phyloP scores from a whole-genome alignment of 305 asterid genomes.

The Solanum chacoense region DNA sequence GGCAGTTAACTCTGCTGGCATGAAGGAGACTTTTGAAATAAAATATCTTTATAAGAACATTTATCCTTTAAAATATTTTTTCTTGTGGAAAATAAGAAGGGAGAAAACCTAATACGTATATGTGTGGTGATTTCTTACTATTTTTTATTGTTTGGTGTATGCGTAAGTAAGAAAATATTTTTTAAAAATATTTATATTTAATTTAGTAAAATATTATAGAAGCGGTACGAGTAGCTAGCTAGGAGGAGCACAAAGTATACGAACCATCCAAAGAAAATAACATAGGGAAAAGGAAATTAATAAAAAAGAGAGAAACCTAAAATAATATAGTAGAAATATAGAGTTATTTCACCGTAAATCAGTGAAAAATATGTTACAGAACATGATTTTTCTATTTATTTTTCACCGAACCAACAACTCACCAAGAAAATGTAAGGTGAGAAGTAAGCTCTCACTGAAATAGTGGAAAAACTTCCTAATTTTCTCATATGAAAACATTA shows the following conservation, averaged over 20 bases:
- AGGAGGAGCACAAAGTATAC: neutral
- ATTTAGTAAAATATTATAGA: neutral
- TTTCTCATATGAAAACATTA: neutral
- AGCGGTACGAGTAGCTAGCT: neutral
- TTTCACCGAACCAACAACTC: no score
- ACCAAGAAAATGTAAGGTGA: neutral
- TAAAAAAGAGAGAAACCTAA: neutral
- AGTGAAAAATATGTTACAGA: neutral
- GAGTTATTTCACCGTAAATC: neutral
- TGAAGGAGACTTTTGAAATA: neutral
- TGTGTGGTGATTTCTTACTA: neutral
- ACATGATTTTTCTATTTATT: neutral
- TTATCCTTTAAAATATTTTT: neutral
- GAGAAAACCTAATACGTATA: neutral
- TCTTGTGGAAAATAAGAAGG: neutral
- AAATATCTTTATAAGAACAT: neutral
- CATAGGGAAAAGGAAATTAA: neutral
- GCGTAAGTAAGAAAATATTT: neutral
- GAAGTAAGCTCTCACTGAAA: neutral
- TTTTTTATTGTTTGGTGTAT: neutral
- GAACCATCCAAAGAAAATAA: neutral
- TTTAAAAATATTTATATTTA: neutral
- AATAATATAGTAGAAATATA: neutral
- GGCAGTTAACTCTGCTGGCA: neutral
- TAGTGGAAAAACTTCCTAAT: neutral